A percentile compares a stretch with the other conserved stretches of the same genome.
Conservation (phyloP, 202 grass and related monocot genomes). For the Carex arenaria region DNA sequence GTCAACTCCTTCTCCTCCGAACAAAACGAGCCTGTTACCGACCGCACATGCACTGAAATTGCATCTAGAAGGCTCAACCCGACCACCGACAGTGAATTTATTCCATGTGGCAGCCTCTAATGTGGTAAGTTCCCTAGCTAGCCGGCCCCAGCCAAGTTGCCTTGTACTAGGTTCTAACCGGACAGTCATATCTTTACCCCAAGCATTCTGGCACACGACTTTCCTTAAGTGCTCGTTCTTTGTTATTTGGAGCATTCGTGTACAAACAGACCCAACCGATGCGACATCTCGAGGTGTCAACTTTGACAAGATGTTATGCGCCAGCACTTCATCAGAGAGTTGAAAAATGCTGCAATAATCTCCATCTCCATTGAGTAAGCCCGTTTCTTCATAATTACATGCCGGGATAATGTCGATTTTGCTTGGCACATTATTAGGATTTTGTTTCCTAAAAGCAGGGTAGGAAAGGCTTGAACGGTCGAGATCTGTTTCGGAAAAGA, state of each 20-base stretch:
- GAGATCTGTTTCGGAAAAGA: slow-evolving; percentile 67
- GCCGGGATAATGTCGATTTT: slow-evolving; percentile 29
- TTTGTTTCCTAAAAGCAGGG: slow-evolving; percentile 67
- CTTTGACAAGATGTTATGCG: slow-evolving; percentile 78
- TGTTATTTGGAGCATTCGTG: slow-evolving; percentile 62
- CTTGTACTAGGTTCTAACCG: slow-evolving; percentile 77
- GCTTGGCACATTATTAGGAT: slow-evolving; percentile 27
- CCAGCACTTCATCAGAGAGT: slow-evolving; percentile 90
- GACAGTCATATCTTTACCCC: slow-evolving; percentile 82
- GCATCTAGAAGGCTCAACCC: slow-evolving; percentile 88
- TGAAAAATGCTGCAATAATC: slow-evolving; percentile 59
- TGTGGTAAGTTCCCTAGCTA: slow-evolving; percentile 91
- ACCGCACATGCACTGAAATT: slow-evolving; percentile 94
- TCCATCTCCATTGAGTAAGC: slow-evolving; percentile 15
- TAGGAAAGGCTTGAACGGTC: slow-evolving; percentile 61
- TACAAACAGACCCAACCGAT: slow-evolving; percentile 83
- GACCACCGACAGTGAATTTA: slow-evolving; percentile 85
- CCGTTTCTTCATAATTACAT: slow-evolving; percentile 28
- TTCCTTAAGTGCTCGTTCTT: slow-evolving; percentile 83
- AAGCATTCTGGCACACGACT: slow-evolving; percentile 85
- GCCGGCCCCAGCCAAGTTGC: slow-evolving; percentile 73
- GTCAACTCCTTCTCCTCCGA: slow-evolving; percentile 82
- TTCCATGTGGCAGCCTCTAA: slow-evolving; percentile 92
- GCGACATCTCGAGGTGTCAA: slow-evolving; percentile 71
- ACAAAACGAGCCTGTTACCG: slow-evolving; percentile 84